Base-by-base conservation (phyloP, 2,329 filamentous ascomycete genomes). In the Purpureocillium takamizusanense region DNA sequence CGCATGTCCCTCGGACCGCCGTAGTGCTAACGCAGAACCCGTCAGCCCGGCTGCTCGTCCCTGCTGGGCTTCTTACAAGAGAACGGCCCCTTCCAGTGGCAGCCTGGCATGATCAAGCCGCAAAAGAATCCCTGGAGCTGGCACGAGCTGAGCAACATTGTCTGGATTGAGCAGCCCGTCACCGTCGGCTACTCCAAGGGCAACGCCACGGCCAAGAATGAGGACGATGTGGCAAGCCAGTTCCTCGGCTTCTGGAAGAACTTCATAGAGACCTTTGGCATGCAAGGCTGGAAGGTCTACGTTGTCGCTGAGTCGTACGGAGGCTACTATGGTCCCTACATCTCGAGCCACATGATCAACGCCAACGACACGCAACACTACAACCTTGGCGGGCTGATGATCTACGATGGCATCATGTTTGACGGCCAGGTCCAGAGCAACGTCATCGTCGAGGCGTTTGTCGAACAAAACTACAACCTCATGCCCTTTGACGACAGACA, bases 41-140 rank as follows among this genome's bases (percentile, higher is more conserved):
- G 21, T 36, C 29, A 46, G 37, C 72, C 72, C n/a, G 72, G 71
- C 17, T 77, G 71, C 49, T 69, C 66, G 25, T 83, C 78, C 1
- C 67, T 86, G 7, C 71, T 79, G 46, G 83, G 82, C 7, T 65
- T 89, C 2, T 56, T 90, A 9, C 82, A 86, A 36, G 85, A 90
- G 49, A 89, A 87, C 49, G 84, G 86, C 0, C 81, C 84, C 0
- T 82, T 86, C 50, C 41, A 72, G 5, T 86, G 81, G 81, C 74
- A 82, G 52, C 69, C 76, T 11, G 86, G 86, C 27, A 89, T 82
- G 1, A 73, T 69, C 39, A 67, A 69, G 14, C 83, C 83, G 0
- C 67, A 78, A 0, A 61, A 66, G 33, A 88, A 88, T 52, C 69
- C 74, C 0, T 88, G 81, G 63, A 73, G 74, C n/a, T 89, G 83